Evolutionary conservation across 176 grass and related monocot genomes (phyloP), one percentile per base, ranked within the genome.

Genomic region (Hordeum marinum): DNA sequence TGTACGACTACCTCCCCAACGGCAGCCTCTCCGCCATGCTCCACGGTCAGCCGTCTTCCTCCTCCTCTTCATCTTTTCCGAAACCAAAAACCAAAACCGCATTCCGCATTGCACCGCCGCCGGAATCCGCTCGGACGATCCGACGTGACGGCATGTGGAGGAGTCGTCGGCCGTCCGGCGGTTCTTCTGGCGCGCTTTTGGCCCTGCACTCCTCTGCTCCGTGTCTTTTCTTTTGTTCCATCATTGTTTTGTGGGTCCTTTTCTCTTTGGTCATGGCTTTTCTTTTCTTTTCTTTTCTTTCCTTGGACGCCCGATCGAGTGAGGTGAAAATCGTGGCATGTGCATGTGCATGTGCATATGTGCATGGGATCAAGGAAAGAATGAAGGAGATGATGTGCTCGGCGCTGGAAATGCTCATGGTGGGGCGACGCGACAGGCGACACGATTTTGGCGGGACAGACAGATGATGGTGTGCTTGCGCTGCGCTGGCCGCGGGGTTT

Each of bases 1-100:
- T 95, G 52, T 84, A 87, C 63, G 96, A 98, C 75, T 98, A 95
- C 76, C 88, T 98, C 63, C 91, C 93, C 64, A 87, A 85, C 34
- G 96, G 96, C 59, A 98, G 96, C 96, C 93, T 98, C 80, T 98
- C 96, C 48, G 89, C 96, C 78, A 89, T 95, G 82, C 93, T 98
- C 54, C 96, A 98, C 77, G 93, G 96, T 98, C 34, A 88, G 35
- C 5, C 4, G 1, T 36, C 35, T 0, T 0, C 35, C 0, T 6
- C 6, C 35, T 34, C 32, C 32, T 4, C 35, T 7, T 36, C 35
- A 1, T 50, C 46, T 6, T 2, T 52, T 5, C 48, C 5, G 1
- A 17, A 52, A 52, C 48, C 46, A 6, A 50, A 17, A 52, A 52
- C 48, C 46, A 6, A 50, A 50, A 50, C 46, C 2, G 48, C 48